These are phyloP conservation scores for Daedaleopsis nitida DNA, from an alignment of 768 basidiomycete species.

Conservation along the genomic window DNA sequence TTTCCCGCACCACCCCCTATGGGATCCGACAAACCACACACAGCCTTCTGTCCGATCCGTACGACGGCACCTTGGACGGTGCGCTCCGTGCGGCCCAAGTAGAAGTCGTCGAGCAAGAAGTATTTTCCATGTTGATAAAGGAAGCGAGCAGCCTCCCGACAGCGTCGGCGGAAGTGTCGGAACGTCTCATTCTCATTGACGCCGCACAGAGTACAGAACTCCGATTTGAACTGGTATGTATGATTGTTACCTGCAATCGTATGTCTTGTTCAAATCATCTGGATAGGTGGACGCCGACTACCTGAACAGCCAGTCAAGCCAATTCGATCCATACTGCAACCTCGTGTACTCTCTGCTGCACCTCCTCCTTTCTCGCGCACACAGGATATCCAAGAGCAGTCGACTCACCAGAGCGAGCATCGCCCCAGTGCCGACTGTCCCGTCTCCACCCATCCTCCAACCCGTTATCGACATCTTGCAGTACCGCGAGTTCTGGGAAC, in stretches of 20 bases:
- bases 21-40: conserved; percentile 38
- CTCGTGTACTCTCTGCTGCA: conserved; percentile 67
- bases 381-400: conserved; percentile 47
- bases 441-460: conserved; percentile 58
- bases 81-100: conserved; percentile 61
- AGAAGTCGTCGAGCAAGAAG: conserved; percentile 80
- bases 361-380: conserved; percentile 64
- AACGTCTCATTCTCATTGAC: conserved; percentile 74
- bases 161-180: conserved; percentile 76
- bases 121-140: conserved; percentile 70
- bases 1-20: conserved; percentile 39
- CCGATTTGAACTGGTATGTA: conserved; percentile 70
- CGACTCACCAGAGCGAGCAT: conserved; percentile 37
- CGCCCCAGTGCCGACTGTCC: conserved; percentile 17
- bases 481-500: conserved; percentile 72
- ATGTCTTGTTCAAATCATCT: neutral
- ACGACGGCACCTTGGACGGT: conserved; percentile 46
- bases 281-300: conserved; percentile 32
- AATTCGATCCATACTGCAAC: conserved; percentile 48
- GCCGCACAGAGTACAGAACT: conserved; percentile 72
- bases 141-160: conserved; percentile 80
- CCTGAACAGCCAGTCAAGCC: neutral
- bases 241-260: neutral
- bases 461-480: conserved; percentile 80
- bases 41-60: conserved; percentile 37